phyloP scores from a whole-genome alignment of 2,329 filamentous ascomycete species.

The Penicillium sp. region DNA sequence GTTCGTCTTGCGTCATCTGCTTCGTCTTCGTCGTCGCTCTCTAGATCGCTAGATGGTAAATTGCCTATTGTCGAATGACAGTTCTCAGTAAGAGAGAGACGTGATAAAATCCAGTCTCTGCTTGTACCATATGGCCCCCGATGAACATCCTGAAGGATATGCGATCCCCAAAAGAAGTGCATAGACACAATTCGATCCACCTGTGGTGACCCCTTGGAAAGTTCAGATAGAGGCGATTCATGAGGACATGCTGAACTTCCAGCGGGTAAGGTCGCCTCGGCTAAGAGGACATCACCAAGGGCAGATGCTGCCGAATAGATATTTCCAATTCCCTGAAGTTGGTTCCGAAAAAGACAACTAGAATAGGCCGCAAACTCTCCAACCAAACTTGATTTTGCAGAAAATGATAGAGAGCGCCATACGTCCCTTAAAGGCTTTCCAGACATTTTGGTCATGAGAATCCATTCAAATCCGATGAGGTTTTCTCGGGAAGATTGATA shows the following conservation, averaged over 20 bases:
- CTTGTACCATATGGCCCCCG: slow-evolving; percentile 17
- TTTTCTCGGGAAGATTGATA: slow-evolving; percentile 14
- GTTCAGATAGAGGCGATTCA: slow-evolving; percentile 1
- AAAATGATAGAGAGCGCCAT: slow-evolving; percentile 8
- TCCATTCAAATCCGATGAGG: slow-evolving; percentile 21
- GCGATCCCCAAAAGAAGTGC: slow-evolving; percentile 14
- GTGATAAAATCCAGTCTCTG: slow-evolving; percentile 13
- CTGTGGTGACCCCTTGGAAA: not conserved
- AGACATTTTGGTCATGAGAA: slow-evolving; percentile 12
- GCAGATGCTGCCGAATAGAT: slow-evolving; percentile 4
- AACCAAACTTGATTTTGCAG: slow-evolving; percentile 6
- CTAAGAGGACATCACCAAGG: not conserved
- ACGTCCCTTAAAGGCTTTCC: slow-evolving; percentile 4
- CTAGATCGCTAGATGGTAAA: slow-evolving; percentile 5
- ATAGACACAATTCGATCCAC: slow-evolving; percentile 17
- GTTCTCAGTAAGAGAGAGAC: slow-evolving; percentile 9
- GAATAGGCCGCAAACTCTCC: slow-evolving; percentile 4
- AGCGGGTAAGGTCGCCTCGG: slow-evolving; percentile 1
- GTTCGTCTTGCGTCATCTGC: slow-evolving; percentile 12
- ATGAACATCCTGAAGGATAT: slow-evolving; percentile 7
- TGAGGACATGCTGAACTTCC: slow-evolving; percentile 1
- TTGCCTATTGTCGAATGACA: slow-evolving; percentile 8
- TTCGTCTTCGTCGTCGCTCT: slow-evolving; percentile 12
- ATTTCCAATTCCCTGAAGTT: slow-evolving; percentile 15
- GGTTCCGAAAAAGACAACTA: slow-evolving; percentile 8